phyloP scores from a whole-genome alignment of 768 basidiomycete genomes.

The Rhodosporidiobolus odoratus region DNA sequence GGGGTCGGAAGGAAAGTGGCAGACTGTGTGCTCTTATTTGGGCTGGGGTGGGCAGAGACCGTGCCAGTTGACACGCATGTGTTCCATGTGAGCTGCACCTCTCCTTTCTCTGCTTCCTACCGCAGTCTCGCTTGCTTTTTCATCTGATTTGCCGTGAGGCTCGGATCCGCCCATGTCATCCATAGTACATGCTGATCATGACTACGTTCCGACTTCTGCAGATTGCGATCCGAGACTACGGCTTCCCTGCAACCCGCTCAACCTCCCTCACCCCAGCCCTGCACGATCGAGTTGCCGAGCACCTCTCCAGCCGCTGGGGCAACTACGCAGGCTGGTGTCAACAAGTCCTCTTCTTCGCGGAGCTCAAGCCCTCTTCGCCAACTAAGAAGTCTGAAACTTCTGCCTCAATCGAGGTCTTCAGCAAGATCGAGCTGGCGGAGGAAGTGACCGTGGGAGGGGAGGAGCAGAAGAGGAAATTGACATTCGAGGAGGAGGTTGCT shows the following conservation, averaged over 20 bases:
- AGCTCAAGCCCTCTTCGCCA: conserved; percentile 26
- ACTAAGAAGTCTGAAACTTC: background rate
- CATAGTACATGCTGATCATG: too few relatives aligned
- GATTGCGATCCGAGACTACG: conserved; percentile 43
- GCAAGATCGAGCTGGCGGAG: conserved; percentile 19
- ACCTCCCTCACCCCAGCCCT: conserved; percentile 66
- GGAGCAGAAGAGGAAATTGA: conserved; percentile 11
- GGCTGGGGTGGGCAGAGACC: conserved; percentile 60
- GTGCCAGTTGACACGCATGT: conserved; percentile 97
- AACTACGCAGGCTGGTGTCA: conserved; percentile 87
- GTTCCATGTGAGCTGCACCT: conserved; percentile 66
- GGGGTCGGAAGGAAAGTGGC: conserved; percentile 97
- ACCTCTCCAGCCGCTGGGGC: conserved; percentile 67
- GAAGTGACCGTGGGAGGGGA: background rate
- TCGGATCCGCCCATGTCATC: too few relatives aligned
- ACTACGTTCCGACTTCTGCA: too few relatives aligned
- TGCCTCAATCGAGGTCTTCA: background rate
- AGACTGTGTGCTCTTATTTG: conserved; percentile 57
- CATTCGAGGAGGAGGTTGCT: conserved; percentile 35
- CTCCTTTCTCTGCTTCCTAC: background rate
- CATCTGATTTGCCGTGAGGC: background rate
- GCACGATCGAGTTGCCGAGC: conserved; percentile 65
- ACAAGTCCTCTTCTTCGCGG: conserved; percentile 43
- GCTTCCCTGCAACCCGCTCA: conserved; percentile 49
- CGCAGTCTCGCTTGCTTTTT: background rate